These are phyloP conservation scores for Millerago galiae DNA, from an alignment of 805 yeast species.

Conservation along the genomic window DNA sequence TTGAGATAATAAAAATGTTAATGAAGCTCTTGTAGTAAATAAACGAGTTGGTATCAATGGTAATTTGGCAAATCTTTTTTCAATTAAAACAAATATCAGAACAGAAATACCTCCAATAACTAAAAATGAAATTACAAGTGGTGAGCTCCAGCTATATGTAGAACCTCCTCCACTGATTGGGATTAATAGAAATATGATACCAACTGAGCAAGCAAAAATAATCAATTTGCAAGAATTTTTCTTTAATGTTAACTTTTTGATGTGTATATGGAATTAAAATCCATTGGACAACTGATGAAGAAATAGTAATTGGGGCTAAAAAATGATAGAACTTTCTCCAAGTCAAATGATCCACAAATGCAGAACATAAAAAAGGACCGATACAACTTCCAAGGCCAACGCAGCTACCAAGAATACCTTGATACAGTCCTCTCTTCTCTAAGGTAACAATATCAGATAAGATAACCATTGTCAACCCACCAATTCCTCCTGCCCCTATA, in stretches of 20 bases:
- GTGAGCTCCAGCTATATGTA: slow-evolving; percentile 47
- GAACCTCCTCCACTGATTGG: slow-evolving; percentile 60
- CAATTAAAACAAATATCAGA: slow-evolving; percentile 40
- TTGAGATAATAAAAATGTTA: slow-evolving; percentile 29
- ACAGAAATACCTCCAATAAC: slow-evolving; percentile 37
- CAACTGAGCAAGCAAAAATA: slow-evolving; percentile 42
- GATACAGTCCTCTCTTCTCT: slow-evolving; percentile 45
- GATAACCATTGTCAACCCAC: slow-evolving; percentile 43
- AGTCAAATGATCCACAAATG: slow-evolving; percentile 30
- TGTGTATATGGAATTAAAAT: slow-evolving; percentile 32
- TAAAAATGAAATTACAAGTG: slow-evolving; percentile 34
- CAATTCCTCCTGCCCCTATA: slow-evolving; percentile 49
- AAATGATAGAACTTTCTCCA: slow-evolving; percentile 48
- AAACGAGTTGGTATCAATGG: slow-evolving; percentile 50
- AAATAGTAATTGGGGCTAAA: slow-evolving; percentile 28
- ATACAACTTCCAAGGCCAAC: slow-evolving; percentile 46
- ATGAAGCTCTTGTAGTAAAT: slow-evolving; percentile 30
- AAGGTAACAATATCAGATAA: slow-evolving; percentile 47
- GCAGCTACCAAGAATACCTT: slow-evolving; percentile 46
- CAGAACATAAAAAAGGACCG: slow-evolving; percentile 54
- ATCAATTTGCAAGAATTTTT: slow-evolving; percentile 46
- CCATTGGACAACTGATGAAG: slow-evolving; percentile 35
- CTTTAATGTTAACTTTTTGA: slow-evolving; percentile 28
- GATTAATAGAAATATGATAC: slow-evolving; percentile 41
- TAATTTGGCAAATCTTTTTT: slow-evolving; percentile 34